These are phyloP conservation scores for Cytospora mali DNA, from an alignment of 2,329 filamentous ascomycete genomes.

Conservation along the genomic window DNA sequence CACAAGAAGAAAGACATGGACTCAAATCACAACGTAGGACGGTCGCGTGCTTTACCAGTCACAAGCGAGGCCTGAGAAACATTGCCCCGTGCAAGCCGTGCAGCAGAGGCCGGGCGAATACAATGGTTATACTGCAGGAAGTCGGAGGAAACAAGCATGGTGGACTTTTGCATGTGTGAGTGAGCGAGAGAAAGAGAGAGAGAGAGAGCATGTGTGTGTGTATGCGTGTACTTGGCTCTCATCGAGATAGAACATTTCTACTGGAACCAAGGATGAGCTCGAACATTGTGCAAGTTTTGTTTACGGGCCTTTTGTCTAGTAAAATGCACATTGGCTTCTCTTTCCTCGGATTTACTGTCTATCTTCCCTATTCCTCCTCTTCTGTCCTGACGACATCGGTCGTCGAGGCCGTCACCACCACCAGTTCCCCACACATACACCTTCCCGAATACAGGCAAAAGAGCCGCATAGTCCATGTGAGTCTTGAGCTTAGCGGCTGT, in stretches of 20 bases:
- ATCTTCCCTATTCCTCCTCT: neutral
- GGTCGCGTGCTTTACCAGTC: constrained; percentile 12
- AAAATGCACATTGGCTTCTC: too few relatives aligned
- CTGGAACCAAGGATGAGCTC: too few relatives aligned
- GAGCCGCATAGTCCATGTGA: neutral
- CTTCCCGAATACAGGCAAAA: neutral
- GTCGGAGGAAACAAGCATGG: neutral
- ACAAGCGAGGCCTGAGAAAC: constrained; percentile 1
- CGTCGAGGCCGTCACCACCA: neutral
- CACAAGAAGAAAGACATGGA: constrained; percentile 16
- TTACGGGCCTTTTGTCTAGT: neutral
- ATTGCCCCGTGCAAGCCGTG: neutral
- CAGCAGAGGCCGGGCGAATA: neutral
- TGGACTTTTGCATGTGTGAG: neutral
- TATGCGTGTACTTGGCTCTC: too few relatives aligned
- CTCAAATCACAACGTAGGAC: constrained; percentile 6
- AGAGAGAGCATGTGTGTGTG: too few relatives aligned
- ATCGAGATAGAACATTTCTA: too few relatives aligned
- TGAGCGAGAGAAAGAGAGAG: too few relatives aligned
- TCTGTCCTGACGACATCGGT: neutral
- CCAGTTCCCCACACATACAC: neutral
- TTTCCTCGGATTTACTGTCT: too few relatives aligned
- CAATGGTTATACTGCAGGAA: neutral
- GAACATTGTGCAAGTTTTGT: neutral
- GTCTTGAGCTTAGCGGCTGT: neutral